Conservation (phyloP, 2,329 filamentous ascomycete genomes). For the Myriosclerotinia duriaeana region DNA sequence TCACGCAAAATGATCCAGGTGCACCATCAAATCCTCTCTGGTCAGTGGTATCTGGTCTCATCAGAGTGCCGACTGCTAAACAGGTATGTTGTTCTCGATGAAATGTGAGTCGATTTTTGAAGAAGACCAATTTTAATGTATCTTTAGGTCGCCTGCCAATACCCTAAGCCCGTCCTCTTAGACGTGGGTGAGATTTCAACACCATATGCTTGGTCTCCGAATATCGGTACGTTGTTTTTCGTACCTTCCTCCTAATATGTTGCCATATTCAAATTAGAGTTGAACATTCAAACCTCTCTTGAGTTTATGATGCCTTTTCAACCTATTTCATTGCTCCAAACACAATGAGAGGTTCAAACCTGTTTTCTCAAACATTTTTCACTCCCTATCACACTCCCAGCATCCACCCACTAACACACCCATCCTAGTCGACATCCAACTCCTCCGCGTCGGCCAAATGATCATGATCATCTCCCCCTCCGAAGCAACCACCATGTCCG, state of each 20-base stretch:
- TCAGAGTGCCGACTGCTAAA: constrained; percentile 65
- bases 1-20: constrained; percentile 78
- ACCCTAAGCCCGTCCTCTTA: constrained; percentile 80
- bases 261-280: no score
- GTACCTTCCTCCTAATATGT: not conserved
- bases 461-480: constrained; percentile 80
- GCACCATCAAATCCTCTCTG: constrained; percentile 67
- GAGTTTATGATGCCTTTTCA: no score
- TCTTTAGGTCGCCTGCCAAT: constrained; percentile 50
- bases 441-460: constrained; percentile 79
- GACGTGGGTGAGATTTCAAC: constrained; percentile 74
- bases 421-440: constrained; percentile 70
- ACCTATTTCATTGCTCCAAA: no score
- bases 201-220: constrained; percentile 86
- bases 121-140: not conserved
- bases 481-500: constrained; percentile 90
- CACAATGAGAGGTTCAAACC: no score
- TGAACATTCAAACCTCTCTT: no score
- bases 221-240: constrained; percentile 51
- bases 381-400: constrained; percentile 60
- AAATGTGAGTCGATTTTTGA: not conserved
- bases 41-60: constrained; percentile 67
- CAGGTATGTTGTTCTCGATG: constrained; percentile 22
- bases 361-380: no score
- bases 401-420: not conserved